Evolutionary conservation across 805 yeast species (phyloP).

Genomic region (Teunomyces kruisii): DNA sequence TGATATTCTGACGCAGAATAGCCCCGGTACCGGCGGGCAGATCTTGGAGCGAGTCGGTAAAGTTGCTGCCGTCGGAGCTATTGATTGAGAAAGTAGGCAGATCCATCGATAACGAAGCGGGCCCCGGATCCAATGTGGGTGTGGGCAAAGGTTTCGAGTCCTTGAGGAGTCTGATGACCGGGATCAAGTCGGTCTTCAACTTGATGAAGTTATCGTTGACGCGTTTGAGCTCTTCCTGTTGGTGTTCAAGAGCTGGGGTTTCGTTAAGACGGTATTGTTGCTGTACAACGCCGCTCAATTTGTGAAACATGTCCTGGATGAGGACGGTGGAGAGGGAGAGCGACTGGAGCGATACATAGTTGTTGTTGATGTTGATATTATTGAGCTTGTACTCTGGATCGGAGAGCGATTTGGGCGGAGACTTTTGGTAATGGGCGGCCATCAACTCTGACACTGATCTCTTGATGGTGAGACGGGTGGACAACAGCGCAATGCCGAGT

Average conservation of each 20-base stretch:
- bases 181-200: slow-evolving; percentile 63
- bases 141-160: slow-evolving; percentile 70
- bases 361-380: slow-evolving; percentile 34
- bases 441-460: slow-evolving; percentile 57
- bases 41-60: slow-evolving; percentile 9
- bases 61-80: slow-evolving; percentile 13
- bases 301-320: slow-evolving; percentile 36
- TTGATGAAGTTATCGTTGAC: slow-evolving; percentile 55
- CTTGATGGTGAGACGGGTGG: slow-evolving; percentile 60
- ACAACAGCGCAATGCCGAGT: slow-evolving; percentile 57
- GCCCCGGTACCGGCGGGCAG: slow-evolving; percentile 18
- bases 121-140: slow-evolving; percentile 50
- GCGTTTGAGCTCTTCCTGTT: slow-evolving; percentile 32
- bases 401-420: slow-evolving; percentile 21
- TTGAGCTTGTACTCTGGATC: slow-evolving; percentile 30
- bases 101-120: slow-evolving; percentile 15
- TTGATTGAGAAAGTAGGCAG: slow-evolving; percentile 32
- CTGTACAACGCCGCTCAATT: slow-evolving; percentile 18
- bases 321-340: slow-evolving; percentile 33
- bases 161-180: slow-evolving; percentile 59
- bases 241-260: slow-evolving; percentile 16
- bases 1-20: slow-evolving; percentile 7
- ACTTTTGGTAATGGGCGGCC: slow-evolving; percentile 28
- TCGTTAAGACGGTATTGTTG: slow-evolving; percentile 11
- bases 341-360: slow-evolving; percentile 37